phyloP scores from a whole-genome alignment of 495 filamentous ascomycete species.

The Xylaria venustula region DNA sequence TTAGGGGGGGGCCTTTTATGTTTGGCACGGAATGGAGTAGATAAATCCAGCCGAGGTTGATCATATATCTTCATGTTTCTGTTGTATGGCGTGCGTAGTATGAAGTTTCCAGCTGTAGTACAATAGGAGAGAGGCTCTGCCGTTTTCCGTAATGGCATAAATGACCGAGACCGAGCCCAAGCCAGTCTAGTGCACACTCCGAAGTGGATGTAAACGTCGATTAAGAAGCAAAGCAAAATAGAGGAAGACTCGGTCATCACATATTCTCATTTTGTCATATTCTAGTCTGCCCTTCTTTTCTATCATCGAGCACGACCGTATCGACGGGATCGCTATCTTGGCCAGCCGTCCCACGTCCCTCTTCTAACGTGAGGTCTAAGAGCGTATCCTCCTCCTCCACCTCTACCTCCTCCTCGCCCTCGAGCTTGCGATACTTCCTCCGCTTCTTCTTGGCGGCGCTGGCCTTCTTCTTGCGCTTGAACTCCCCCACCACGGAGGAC shows the following conservation, averaged over 20 bases:
- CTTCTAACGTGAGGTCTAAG: too few relatives aligned
- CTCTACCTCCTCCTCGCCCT: slow-evolving; percentile 18
- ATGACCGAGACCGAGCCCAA: neutral
- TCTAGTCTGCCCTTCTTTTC: neutral
- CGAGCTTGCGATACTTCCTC: slow-evolving; percentile 49
- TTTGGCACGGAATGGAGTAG: slow-evolving; percentile 38
- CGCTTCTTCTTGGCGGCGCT: slow-evolving; percentile 50
- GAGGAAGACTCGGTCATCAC: too few relatives aligned
- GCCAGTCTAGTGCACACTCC: neutral
- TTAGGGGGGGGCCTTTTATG: slow-evolving; percentile 37
- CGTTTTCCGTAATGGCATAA: neutral
- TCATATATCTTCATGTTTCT: slow-evolving; percentile 43
- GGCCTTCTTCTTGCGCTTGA: slow-evolving; percentile 46
- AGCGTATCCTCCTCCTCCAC: slow-evolving; percentile 5
- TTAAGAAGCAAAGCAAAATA: too few relatives aligned
- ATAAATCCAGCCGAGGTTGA: slow-evolving; percentile 48
- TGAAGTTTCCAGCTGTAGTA: slow-evolving; percentile 17
- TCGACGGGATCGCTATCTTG: too few relatives aligned
- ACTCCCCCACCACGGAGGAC: slow-evolving; percentile 36
- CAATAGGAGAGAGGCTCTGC: neutral
- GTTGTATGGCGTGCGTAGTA: slow-evolving; percentile 27
- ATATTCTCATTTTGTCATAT: neutral
- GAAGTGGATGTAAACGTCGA: too few relatives aligned
- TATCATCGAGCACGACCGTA: neutral
- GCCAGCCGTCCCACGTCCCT: too few relatives aligned